Conservation (phyloP, 2,329 filamentous ascomycete species). For the Colletotrichum sublineola region DNA sequence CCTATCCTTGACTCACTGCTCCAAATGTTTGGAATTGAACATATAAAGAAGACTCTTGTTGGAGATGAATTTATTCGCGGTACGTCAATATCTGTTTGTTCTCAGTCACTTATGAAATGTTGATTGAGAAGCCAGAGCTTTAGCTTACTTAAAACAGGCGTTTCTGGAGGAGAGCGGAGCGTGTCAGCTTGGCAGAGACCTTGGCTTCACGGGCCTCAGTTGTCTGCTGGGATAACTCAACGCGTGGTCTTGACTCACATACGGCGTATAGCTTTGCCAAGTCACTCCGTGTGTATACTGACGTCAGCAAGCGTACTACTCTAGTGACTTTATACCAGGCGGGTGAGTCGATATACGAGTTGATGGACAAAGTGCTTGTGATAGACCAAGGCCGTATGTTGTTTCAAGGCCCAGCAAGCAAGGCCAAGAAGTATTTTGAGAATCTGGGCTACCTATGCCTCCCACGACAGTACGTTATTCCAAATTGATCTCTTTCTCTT, state of each 20-base stretch:
- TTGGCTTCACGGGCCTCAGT: conserved; percentile 80
- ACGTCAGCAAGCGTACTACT: conserved; percentile 74
- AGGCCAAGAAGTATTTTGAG: conserved; percentile 82
- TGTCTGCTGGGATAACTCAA: conserved; percentile 85
- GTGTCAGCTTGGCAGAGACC: conserved; percentile 83
- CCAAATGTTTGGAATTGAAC: conserved; percentile 83
- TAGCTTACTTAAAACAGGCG: conserved; percentile 47
- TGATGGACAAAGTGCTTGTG: conserved; percentile 84
- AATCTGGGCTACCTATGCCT: conserved; percentile 74
- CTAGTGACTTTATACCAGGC: conserved; percentile 59
- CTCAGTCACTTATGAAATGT: too few species aligned
- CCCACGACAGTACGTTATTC: conserved; percentile 62
- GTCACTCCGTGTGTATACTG: conserved; percentile 79
- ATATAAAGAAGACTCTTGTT: conserved; percentile 80
- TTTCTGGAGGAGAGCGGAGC: conserved; percentile 84
- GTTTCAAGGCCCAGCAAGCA: conserved; percentile 77
- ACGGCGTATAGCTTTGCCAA: conserved; percentile 84
- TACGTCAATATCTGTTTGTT: background rate
- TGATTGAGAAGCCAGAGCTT: too few species aligned
- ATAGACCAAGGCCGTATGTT: conserved; percentile 82
- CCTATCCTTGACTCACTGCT: conserved; percentile 78
- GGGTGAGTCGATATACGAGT: conserved; percentile 58
- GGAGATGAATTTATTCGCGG: conserved; percentile 80
- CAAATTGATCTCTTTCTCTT: too few species aligned
- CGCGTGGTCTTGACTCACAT: conserved; percentile 81